These are phyloP conservation scores for Sporobolomyces phaffii DNA, from an alignment of 768 basidiomycete species.

Conservation along the genomic window DNA sequence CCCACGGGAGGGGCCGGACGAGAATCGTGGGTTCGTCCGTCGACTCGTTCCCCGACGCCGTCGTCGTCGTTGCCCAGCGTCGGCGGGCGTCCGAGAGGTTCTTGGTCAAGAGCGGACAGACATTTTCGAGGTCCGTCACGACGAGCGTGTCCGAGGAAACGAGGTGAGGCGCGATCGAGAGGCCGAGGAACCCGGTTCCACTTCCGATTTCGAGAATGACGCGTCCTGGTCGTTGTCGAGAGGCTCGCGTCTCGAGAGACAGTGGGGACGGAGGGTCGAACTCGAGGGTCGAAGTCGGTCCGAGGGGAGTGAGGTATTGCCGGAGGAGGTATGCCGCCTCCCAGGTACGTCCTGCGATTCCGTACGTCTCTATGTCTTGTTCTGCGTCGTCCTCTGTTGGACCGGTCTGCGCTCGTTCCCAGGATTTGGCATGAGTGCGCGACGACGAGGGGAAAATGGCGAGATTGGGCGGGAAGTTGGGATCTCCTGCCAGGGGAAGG, in stretches of 20 bases:
- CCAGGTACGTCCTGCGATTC: slow-evolving; percentile 48
- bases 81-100: slow-evolving; percentile 44
- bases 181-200: slow-evolving; percentile 62
- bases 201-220: slow-evolving; percentile 69
- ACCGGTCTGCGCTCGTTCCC: neutral
- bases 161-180: slow-evolving; percentile 53
- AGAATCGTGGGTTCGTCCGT: slow-evolving; percentile 42
- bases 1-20: slow-evolving; percentile 68
- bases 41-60: neutral
- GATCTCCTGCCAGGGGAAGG: neutral
- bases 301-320: slow-evolving; percentile 54
- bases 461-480: slow-evolving; percentile 21
- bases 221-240: slow-evolving; percentile 16
- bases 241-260: slow-evolving; percentile 47
- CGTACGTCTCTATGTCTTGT: slow-evolving; percentile 29
- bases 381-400: neutral
- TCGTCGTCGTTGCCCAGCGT: neutral
- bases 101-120: slow-evolving; percentile 53
- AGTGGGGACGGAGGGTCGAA: slow-evolving; percentile 22
- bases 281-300: slow-evolving; percentile 51
- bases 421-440: neutral
- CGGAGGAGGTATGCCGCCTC: slow-evolving; percentile 64
- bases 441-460: neutral
- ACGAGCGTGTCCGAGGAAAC: slow-evolving; percentile 42
- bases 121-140: slow-evolving; percentile 70